phyloP scores from a whole-genome alignment of 306 rosid genomes.

The Arachis hypogaea region DNA sequence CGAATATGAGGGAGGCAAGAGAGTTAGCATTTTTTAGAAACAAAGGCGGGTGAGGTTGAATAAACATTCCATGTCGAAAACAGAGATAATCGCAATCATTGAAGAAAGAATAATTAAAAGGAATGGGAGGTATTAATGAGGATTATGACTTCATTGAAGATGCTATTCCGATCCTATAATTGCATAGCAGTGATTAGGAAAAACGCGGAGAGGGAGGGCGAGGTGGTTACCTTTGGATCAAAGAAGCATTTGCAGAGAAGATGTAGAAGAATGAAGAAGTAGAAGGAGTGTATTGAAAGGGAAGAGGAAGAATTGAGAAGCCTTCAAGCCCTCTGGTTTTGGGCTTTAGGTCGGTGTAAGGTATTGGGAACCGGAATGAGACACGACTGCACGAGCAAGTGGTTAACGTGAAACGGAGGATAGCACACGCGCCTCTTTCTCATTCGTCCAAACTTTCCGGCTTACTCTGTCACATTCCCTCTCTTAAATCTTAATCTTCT shows the following conservation, averaged over 20 bases:
- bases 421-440: not conserved
- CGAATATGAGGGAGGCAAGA: constrained; percentile 5
- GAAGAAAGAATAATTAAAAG: not conserved
- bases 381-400: not conserved
- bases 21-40: not conserved
- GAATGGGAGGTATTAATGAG: not conserved
- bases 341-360: too few species aligned
- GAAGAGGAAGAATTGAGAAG: not conserved
- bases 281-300: constrained; percentile 35
- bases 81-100: not conserved
- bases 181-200: not conserved
- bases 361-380: too few species aligned
- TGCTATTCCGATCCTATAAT: not conserved
- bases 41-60: not conserved
- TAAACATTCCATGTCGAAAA: not conserved
- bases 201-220: not conserved
- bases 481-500: too few species aligned
- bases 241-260: constrained; percentile 27
- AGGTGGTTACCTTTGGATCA: not conserved
- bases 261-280: not conserved
- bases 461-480: not conserved
- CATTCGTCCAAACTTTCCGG: not conserved
- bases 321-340: too few species aligned
- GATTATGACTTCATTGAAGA: not conserved
- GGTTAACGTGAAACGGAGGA: not conserved